Evolutionary conservation across 2,329 filamentous ascomycete species (phyloP).

Genomic region (Fusarium cyanostomum): DNA sequence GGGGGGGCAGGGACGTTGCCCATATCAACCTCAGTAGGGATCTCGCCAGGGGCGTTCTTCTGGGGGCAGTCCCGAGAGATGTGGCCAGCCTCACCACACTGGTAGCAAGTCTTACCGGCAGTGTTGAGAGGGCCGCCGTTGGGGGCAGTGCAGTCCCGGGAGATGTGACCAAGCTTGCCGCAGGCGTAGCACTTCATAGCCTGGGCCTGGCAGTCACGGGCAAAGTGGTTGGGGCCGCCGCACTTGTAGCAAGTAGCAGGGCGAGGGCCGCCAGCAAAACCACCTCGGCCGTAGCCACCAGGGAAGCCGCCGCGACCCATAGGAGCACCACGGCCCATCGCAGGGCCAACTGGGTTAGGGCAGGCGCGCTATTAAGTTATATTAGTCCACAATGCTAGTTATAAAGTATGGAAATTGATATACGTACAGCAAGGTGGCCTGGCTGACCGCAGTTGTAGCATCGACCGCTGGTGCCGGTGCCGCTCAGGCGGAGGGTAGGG

Average conservation of each 20-base stretch:
- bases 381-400: constrained; percentile 23
- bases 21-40: constrained; percentile 56
- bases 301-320: constrained; percentile 76
- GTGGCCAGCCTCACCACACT: constrained; percentile 93
- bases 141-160: constrained; percentile 91
- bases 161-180: constrained; percentile 94
- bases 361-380: constrained; percentile 73
- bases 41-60: constrained; percentile 65
- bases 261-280: constrained; percentile 75
- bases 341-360: constrained; percentile 73
- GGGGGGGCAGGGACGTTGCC: constrained; percentile 54
- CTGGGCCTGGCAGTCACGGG: constrained; percentile 96
- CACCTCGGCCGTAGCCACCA: constrained; percentile 73
- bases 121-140: constrained; percentile 97
- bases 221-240: constrained; percentile 94
- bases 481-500: constrained; percentile 92
- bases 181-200: constrained; percentile 99
- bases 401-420: background rate
- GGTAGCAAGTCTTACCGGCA: constrained; percentile 98
- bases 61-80: constrained; percentile 94
- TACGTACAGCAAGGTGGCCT: constrained; percentile 86
- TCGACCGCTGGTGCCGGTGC: constrained; percentile 80
- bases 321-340: constrained; percentile 72
- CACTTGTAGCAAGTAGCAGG: constrained; percentile 79
- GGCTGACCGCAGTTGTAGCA: constrained; percentile 97